Evolutionary conservation across 192 early-diverging fungal species (phyloP).

Genomic region (Diversispora eburnea): DNA sequence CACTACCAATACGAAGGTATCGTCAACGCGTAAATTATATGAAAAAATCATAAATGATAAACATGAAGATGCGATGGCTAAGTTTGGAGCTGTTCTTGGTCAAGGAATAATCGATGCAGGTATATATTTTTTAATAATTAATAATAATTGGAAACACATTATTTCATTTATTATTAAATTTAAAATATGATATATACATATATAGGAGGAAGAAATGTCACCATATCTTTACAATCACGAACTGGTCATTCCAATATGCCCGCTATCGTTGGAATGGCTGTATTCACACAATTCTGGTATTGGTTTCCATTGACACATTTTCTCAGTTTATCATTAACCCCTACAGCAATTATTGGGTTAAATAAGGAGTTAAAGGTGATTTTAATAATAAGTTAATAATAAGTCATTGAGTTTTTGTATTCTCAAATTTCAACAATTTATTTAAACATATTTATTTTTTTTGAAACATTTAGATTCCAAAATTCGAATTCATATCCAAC

Average conservation of each 20-base stretch:
- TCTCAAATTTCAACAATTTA: background rate
- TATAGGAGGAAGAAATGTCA: conserved; percentile 90
- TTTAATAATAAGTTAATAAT: background rate
- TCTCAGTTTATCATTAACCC: conserved; percentile 88
- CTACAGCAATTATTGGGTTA: conserved; percentile 93
- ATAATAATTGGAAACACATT: background rate
- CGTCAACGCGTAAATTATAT: conserved; percentile 81
- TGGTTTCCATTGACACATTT: conserved; percentile 99
- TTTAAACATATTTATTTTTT: background rate
- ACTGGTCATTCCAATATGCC: conserved; percentile 88
- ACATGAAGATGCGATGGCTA: conserved; percentile 88
- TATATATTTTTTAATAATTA: conserved; percentile 18
- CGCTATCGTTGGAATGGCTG: conserved; percentile 97
- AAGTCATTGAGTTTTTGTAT: background rate
- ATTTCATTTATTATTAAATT: background rate
- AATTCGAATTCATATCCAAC: conserved; percentile 81
- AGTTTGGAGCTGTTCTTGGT: conserved; percentile 92
- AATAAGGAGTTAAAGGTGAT: conserved; percentile 75
- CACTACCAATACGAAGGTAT: conserved; percentile 69
- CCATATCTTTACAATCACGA: conserved; percentile 83
- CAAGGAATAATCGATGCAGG: conserved; percentile 99
- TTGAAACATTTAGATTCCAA: conserved; percentile 57
- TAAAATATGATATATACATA: background rate
- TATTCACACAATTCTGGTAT: conserved; percentile 99
- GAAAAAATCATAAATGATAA: conserved; percentile 87